Base-by-base conservation (phyloP, 2,329 filamentous ascomycete species). In the Biscogniauxia sp. region DNA sequence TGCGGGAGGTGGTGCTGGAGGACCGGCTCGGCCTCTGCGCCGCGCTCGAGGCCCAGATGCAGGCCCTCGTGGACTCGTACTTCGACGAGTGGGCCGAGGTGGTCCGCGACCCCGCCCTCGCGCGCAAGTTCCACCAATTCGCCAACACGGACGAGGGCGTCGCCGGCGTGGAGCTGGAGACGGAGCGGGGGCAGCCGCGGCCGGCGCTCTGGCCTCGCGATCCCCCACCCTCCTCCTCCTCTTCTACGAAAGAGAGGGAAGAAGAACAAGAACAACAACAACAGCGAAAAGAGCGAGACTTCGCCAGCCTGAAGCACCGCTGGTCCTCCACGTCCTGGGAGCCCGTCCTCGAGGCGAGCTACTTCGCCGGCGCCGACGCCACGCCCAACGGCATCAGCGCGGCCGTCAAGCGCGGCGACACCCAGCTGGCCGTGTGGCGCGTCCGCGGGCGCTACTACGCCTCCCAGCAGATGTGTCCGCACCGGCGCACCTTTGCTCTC, bases 41-140 rank as follows among this genome's bases (percentile, higher is more conserved):
- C 3, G 89, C 91, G 5, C 86, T 97, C 25, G 93, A 97, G 76
- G 84, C 87, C 37, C 92, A 97, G 74, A 97, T 97, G 93, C 82
- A 91, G 69, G 88, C 91, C 55, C 84, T 97, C 0, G 91, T 97
- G 5, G 89, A 87, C 65, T 86, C 85, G 17, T 97, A 89, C 80
- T 96, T 95, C 78, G 93, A 93, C 78, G 93, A 97, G 77, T 97
- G 93, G 93, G 91, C 90, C 15, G 91, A 94, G 74, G 91, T 89
- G 0, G 82, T 97, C 72, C 84, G 84, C 53, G 82, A 87, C 60
- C 90, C 91, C 0, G 83, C 85, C 54, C 84, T 88, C 45, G 82
- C 85, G 5, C 85, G 85, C 63, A 84, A 85, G 64, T 97, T 97
- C 80, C 78, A 81, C 51, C 93, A 96, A 75, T 97, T 97, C 72